These are phyloP conservation scores for Naematelia aurantialba DNA, from an alignment of 768 basidiomycete species.

Conservation along the genomic window DNA sequence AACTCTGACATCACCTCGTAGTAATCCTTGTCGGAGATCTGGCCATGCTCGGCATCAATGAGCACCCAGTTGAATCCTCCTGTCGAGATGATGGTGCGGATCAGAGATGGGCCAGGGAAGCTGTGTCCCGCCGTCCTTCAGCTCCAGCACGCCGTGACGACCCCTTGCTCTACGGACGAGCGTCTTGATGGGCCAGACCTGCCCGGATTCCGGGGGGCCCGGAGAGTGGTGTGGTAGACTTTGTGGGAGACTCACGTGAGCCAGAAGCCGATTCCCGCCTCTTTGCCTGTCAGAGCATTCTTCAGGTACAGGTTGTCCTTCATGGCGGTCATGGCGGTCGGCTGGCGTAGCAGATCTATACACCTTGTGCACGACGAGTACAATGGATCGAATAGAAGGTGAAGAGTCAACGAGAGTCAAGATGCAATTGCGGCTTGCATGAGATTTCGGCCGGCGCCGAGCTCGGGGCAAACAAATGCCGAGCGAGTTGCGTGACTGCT, in stretches of 20 bases:
- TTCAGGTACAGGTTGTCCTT: slow-evolving; percentile 17
- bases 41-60: slow-evolving; percentile 14
- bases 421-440: too few relatives aligned
- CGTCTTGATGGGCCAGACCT: too few relatives aligned
- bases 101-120: slow-evolving; percentile 2
- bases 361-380: too few relatives aligned
- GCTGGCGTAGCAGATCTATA: neutral
- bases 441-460: too few relatives aligned
- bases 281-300: slow-evolving; percentile 27
- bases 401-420: too few relatives aligned
- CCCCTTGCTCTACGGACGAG: too few relatives aligned
- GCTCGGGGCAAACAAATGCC: neutral
- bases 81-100: slow-evolving; percentile 4
- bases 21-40: slow-evolving; percentile 16
- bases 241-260: slow-evolving; percentile 29
- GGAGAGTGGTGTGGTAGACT: neutral
- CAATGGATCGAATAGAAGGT: too few relatives aligned
- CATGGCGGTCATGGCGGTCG: slow-evolving; percentile 11
- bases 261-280: slow-evolving; percentile 42
- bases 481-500: neutral
- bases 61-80: slow-evolving; percentile 11
- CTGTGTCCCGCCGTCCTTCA: neutral
- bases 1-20: slow-evolving; percentile 13
- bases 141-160: neutral
- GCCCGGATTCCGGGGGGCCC: neutral